Evolutionary conservation across 2,329 filamentous ascomycete species (phyloP), one percentile per base, ranked within the genome.

Genomic region (Aureobasidium mangrovei): DNA sequence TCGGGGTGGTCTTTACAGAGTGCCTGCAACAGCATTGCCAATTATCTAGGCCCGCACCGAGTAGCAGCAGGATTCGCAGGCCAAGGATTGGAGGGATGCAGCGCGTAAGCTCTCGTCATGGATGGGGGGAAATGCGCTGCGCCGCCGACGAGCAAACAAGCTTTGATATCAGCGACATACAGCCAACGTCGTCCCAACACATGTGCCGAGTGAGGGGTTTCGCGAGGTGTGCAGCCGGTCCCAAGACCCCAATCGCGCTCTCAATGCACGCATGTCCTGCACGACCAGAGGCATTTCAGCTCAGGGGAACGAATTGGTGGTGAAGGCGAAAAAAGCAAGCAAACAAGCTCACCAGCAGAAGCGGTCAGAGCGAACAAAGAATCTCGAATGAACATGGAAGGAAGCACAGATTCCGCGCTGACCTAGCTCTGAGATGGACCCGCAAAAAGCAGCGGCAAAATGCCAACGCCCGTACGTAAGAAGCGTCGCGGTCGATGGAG

Each of bases 131-230:
- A 4, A 38, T 47, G 45, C 26, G 33, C 33, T 39, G 33, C 33
- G 45, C 45, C 45, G 45, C 33, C 32, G 44, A 2, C 10, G 8
- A 39, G 9, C 4, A 18, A 39, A 40, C 46, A 49, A 49, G 46
- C 35, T 49, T 49, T 36, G 36, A 40, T 49, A 32, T 49, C 46
- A 49, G 26, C 46, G 46, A 49, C 46, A 49, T 38, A 49, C 46
- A 40, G 28, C 46, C 27, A 49, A 49, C 46, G 27, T 40, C 35
- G 46, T 49, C 46, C 46, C 46, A 49, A 49, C 46, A 49, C 39
- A 39, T 35, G 31, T 12, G 46, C 36, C 46, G 35, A 26, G 31
- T 49, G 46, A 49, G 46, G 45, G 46, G 46, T 49, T 40, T 49
- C 46, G 35, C 35, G 32, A 49, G 10, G 32, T 33, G 10, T 6